Conservation (phyloP, 345 rosid species). For the Ceriops tagal region DNA sequence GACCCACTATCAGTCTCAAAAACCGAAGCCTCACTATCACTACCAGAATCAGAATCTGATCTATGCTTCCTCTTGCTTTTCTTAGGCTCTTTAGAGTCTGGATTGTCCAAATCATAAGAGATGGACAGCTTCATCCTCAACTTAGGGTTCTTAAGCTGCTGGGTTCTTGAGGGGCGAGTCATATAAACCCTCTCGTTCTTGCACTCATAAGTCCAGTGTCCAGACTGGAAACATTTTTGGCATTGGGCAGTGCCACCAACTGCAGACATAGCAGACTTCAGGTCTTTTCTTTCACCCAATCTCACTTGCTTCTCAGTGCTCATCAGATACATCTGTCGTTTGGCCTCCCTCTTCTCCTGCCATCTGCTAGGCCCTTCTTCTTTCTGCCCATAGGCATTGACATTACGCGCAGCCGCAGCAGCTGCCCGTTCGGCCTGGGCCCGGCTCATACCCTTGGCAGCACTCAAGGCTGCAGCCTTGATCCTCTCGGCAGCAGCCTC, state of each 20-base stretch:
- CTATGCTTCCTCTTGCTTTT: conserved; percentile 86
- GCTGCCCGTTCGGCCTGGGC: conserved; percentile 99
- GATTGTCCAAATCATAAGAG: conserved; percentile 56
- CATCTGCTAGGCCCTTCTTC: conserved; percentile 99
- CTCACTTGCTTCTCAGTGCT: conserved; percentile 92
- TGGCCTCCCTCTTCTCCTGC: conserved; percentile 98
- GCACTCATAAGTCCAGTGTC: conserved; percentile 96
- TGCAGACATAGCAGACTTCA: conserved; percentile 44
- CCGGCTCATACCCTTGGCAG: conserved; percentile 89
- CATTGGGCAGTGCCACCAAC: conserved; percentile 59
- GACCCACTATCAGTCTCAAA: conserved; percentile 74
- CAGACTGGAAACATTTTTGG: conserved; percentile 88
- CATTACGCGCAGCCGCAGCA: conserved; percentile 85
- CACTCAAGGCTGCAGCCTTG: conserved; percentile 86
- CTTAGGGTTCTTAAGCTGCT: conserved; percentile 90
- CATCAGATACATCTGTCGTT: conserved; percentile 97
- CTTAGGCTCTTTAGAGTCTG: conserved; percentile 42
- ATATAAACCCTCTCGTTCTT: conserved; percentile 91
- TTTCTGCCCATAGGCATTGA: conserved; percentile 95
- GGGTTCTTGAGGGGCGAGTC: conserved; percentile 86
- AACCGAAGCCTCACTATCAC: conserved; percentile 88
- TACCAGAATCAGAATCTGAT: conserved; percentile 55
- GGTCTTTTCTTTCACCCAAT: conserved; percentile 89
- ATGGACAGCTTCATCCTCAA: conserved; percentile 55
- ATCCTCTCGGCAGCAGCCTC: conserved; percentile 91